These are phyloP conservation scores for Hydrangea macrophylla DNA, from an alignment of 148 eudicot genomes.

Conservation along the genomic window DNA sequence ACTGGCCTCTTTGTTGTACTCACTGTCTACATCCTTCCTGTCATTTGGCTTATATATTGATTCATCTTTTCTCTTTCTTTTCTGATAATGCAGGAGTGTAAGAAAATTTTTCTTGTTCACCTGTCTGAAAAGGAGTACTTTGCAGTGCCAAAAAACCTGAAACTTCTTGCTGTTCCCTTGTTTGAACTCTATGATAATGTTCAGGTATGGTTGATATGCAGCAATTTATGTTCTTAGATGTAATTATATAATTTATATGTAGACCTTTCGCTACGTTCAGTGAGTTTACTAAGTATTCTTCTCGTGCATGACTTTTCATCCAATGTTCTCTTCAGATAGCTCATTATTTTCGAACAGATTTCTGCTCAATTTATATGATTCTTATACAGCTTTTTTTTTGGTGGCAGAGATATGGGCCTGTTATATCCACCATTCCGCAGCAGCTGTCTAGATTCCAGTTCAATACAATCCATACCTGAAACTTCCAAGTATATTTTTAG, in stretches of 20 bases:
- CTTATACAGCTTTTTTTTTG: neutral
- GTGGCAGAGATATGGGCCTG: slow-evolving; percentile 94
- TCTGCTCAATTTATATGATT: too few relatives aligned
- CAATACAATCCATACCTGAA: slow-evolving; percentile 78
- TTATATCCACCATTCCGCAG: slow-evolving; percentile 94
- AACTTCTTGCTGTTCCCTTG: slow-evolving; percentile 90
- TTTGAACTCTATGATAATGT: slow-evolving; percentile 96
- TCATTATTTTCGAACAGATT: too few relatives aligned
- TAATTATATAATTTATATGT: neutral
- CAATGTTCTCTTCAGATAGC: neutral
- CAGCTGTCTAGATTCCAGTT: slow-evolving; percentile 91
- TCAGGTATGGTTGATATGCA: slow-evolving; percentile 70
- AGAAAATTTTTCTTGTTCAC: slow-evolving; percentile 84
- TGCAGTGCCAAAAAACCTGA: too few relatives aligned
- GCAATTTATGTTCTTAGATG: neutral
- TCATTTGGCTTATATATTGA: too few relatives aligned
- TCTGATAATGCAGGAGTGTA: slow-evolving; percentile 74
- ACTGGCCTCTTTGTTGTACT: too few relatives aligned
- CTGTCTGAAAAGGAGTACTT: too few relatives aligned
- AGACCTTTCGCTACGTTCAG: neutral
- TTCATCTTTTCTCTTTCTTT: neutral
- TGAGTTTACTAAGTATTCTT: too few relatives aligned
- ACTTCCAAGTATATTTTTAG: too few relatives aligned
- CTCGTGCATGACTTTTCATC: too few relatives aligned
- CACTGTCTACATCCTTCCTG: too few relatives aligned